A percentile compares a stretch with the other conserved stretches of the same genome.
These are phyloP conservation scores for Gaultheria prostrata DNA, from an alignment of 148 eudicot species.

Conservation along the genomic window DNA sequence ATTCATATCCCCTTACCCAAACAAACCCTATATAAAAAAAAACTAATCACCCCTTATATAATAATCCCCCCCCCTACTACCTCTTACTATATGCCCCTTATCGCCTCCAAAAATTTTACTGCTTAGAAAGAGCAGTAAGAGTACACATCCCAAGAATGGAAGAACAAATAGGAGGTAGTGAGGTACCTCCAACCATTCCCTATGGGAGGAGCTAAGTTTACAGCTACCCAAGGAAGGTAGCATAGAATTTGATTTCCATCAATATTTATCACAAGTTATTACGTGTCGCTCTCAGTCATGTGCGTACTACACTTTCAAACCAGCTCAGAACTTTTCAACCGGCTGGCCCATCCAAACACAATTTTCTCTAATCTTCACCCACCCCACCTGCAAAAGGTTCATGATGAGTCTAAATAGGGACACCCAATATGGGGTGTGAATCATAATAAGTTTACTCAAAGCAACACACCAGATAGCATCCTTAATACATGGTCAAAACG, in stretches of 20 bases:
- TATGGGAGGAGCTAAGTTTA: background rate
- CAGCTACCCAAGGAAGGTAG: background rate
- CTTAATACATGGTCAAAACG: background rate
- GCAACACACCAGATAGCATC: background rate
- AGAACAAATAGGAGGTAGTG: background rate
- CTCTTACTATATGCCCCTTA: too few species aligned
- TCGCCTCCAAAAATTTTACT: too few species aligned
- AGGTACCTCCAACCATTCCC: background rate
- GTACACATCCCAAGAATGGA: background rate
- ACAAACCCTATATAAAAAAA: too few species aligned
- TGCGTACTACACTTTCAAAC: background rate
- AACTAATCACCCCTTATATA: too few species aligned
- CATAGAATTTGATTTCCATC: background rate
- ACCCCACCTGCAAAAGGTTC: background rate
- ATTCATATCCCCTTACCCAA: too few species aligned
- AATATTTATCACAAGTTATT: background rate
- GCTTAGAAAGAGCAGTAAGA: background rate
- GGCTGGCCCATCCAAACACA: background rate
- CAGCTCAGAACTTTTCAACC: background rate
- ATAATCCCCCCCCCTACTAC: too few species aligned
- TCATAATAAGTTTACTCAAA: background rate
- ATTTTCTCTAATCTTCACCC: background rate
- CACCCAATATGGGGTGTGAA: background rate
- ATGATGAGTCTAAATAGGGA: background rate
- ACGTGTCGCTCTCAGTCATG: background rate